phyloP scores from a whole-genome alignment of 805 yeast species.

The Spathaspora arborariae region DNA sequence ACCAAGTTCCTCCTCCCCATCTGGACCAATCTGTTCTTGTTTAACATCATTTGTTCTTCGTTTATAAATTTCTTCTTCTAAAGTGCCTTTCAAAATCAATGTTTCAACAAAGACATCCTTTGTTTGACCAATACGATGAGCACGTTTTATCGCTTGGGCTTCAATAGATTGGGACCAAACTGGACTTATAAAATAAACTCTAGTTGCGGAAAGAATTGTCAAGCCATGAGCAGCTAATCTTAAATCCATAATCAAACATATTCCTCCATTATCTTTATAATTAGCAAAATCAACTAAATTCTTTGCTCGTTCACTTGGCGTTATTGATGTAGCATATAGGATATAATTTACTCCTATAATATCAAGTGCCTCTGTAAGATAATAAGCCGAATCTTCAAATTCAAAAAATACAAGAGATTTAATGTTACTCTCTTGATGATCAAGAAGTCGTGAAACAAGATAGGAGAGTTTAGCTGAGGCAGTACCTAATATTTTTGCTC shows the following conservation, averaged over 20 bases:
- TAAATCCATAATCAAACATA: slow-evolving; percentile 62
- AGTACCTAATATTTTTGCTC: slow-evolving; percentile 52
- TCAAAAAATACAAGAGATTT: slow-evolving; percentile 67
- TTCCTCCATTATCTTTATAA: slow-evolving; percentile 38
- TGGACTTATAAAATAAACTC: slow-evolving; percentile 68
- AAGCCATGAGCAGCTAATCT: slow-evolving; percentile 67
- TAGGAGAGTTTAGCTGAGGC: slow-evolving; percentile 64
- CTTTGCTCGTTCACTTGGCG: slow-evolving; percentile 45
- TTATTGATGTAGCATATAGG: slow-evolving; percentile 60
- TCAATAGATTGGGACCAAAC: slow-evolving; percentile 68
- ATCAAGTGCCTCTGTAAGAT: slow-evolving; percentile 61
- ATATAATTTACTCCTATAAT: slow-evolving; percentile 56
- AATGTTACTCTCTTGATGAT: slow-evolving; percentile 43
- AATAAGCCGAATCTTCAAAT: slow-evolving; percentile 68
- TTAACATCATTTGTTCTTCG: slow-evolving; percentile 19
- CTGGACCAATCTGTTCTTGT: slow-evolving; percentile 4
- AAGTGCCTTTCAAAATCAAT: slow-evolving; percentile 53
- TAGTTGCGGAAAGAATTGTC: slow-evolving; percentile 63
- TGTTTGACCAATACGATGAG: slow-evolving; percentile 71
- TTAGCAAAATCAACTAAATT: slow-evolving; percentile 50
- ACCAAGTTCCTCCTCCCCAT: slow-evolving; percentile 9
- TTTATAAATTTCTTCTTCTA: slow-evolving; percentile 66
- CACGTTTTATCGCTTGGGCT: slow-evolving; percentile 75
- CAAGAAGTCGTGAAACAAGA: slow-evolving; percentile 49
- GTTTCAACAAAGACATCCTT: slow-evolving; percentile 69